Evolutionary conservation across 257 asterid genomes (phyloP).

Genomic region (Thymus mandschuricus): DNA sequence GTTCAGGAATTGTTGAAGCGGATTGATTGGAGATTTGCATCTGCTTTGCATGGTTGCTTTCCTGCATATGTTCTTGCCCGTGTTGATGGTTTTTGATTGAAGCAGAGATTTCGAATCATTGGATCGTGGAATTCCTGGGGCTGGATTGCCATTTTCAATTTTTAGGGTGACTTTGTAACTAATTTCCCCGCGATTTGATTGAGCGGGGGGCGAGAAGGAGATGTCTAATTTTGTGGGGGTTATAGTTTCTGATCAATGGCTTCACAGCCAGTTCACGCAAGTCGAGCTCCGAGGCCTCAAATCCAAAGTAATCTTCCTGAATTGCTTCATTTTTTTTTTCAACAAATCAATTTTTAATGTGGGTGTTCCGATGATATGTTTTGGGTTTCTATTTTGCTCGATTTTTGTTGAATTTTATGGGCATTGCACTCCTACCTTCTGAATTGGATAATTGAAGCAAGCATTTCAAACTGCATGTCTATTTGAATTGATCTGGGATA

Average conservation of each 20-base stretch:
- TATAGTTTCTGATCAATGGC: conserved; percentile 93
- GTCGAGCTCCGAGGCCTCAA: conserved; percentile 87
- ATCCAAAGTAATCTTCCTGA: conserved; percentile 59
- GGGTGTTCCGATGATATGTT: conserved; percentile 24
- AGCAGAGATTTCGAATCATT: conserved; percentile 26
- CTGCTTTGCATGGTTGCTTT: conserved; percentile 38
- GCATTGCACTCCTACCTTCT: conserved; percentile 20
- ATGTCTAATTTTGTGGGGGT: conserved; percentile 91
- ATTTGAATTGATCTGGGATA: conserved; percentile 27
- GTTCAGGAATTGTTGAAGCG: conserved; percentile 26
- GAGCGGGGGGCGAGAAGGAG: conserved; percentile 47
- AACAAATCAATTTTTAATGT: neutral
- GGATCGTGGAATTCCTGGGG: conserved; percentile 35
- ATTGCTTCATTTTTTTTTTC: neutral
- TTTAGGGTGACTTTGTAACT: conserved; percentile 29
- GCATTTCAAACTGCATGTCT: conserved; percentile 30
- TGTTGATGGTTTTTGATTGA: conserved; percentile 30
- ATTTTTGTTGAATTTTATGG: conserved; percentile 15
- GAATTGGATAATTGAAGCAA: conserved; percentile 26
- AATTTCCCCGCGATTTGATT: conserved; percentile 47
- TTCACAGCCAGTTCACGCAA: conserved; percentile 94
- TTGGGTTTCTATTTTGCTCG: conserved; percentile 18
- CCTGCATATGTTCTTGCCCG: conserved; percentile 1
- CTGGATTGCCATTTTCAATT: conserved; percentile 11
- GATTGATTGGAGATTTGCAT: conserved; percentile 25